Evolutionary conservation across 192 early-diverging fungal species (phyloP).

Genomic region (Coemansia sp.): DNA sequence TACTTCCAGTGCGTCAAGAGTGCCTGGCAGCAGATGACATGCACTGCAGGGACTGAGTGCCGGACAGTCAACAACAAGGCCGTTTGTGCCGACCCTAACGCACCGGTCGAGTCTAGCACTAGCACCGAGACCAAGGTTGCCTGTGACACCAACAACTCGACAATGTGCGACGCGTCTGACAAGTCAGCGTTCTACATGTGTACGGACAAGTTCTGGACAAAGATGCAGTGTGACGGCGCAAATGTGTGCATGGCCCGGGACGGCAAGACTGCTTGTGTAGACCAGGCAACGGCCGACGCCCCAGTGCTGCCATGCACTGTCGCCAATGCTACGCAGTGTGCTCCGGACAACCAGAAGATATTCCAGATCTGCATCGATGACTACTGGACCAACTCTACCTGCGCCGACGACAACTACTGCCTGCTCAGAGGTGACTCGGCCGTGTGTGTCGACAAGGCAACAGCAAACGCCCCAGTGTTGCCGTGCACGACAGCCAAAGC

Average conservation of each 20-base stretch:
- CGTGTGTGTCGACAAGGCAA: slow-evolving; percentile 25
- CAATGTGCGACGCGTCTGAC: slow-evolving; percentile 29
- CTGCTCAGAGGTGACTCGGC: slow-evolving; percentile 11
- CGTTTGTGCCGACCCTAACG: slow-evolving; percentile 28
- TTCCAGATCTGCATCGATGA: slow-evolving; percentile 41
- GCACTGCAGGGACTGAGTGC: slow-evolving; percentile 27
- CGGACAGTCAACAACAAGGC: slow-evolving; percentile 24
- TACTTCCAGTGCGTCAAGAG: slow-evolving; percentile 31
- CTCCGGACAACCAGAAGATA: slow-evolving; percentile 11
- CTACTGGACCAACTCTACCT: slow-evolving; percentile 45
- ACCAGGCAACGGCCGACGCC: slow-evolving; percentile 20
- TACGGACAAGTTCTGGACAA: slow-evolving; percentile 22
- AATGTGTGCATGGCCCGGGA: slow-evolving; percentile 35
- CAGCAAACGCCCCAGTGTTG: slow-evolving; percentile 19
- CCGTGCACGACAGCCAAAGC: slow-evolving; percentile 20
- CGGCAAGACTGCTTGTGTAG: slow-evolving; percentile 27
- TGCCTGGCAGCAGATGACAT: slow-evolving; percentile 22
- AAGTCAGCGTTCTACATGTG: slow-evolving; percentile 35
- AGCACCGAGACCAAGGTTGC: background rate
- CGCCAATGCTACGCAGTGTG: slow-evolving; percentile 28
- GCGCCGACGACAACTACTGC: slow-evolving; percentile 20
- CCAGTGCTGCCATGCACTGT: slow-evolving; percentile 25
- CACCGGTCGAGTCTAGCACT: slow-evolving; percentile 5
- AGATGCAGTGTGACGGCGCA: slow-evolving; percentile 33
- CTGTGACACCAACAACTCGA: slow-evolving; percentile 32